Conservation (phyloP, 495 filamentous ascomycete species). For the Staphylotrichum longicolle region DNA sequence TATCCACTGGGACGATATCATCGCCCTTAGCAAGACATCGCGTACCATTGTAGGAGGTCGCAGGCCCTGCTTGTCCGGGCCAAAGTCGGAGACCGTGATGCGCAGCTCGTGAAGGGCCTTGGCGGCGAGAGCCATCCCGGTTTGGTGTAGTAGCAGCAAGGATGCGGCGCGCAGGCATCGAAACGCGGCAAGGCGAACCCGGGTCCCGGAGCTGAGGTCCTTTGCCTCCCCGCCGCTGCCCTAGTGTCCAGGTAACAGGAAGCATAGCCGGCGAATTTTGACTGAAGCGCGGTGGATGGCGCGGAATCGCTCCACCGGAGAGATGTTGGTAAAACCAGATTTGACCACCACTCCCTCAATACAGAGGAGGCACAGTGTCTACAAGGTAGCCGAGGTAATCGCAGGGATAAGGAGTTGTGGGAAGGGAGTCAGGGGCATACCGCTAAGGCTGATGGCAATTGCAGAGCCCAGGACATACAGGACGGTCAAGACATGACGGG, state of each 20-base stretch:
- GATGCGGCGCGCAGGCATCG: slow-evolving; percentile 2
- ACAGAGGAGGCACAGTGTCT: not conserved
- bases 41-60: slow-evolving; percentile 1
- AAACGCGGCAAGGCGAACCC: slow-evolving; percentile 4
- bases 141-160: not conserved
- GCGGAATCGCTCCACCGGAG: not conserved
- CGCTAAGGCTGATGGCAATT: not conserved
- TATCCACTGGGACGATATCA: slow-evolving; percentile 24
- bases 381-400: not conserved
- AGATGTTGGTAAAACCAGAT: too few species aligned
- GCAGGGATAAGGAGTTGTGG: not conserved
- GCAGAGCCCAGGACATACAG: not conserved
- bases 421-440: not conserved
- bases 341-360: not conserved
- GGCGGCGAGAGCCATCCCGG: not conserved
- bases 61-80: slow-evolving; percentile 20
- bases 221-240: not conserved
- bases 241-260: not conserved
- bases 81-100: slow-evolving; percentile 21
- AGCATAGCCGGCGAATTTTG: slow-evolving; percentile 14
- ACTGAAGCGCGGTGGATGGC: slow-evolving; percentile 3
- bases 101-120: not conserved
- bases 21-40: slow-evolving; percentile 18
- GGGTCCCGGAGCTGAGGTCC: not conserved
- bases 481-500: not conserved